Base-by-base conservation (phyloP, 768 basidiomycete genomes). In the Hericium rajendrae region DNA sequence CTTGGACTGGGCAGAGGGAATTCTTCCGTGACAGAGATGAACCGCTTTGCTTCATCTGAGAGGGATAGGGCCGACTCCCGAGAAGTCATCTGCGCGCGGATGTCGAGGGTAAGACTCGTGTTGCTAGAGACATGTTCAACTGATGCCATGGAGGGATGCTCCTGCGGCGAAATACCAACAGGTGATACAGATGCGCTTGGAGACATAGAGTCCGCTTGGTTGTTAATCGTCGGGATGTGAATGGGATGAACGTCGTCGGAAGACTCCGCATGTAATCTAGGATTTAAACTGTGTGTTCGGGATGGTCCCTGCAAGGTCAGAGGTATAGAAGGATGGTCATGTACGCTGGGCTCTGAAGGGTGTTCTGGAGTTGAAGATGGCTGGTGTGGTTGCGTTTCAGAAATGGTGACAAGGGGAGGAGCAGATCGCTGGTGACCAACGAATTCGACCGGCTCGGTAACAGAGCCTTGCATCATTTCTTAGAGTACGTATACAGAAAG, bases 41-140 rank as follows among this genome's bases (percentile, higher is more conserved):
- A 90, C 51, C 79, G 82, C 60, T 76, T 81, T 15, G 88, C 85
- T 67, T 91, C 90, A 55, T 90, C 87, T 1, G 89, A 86, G 39
- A 90, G 74, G 38, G 84, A 81, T 52, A 85, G 79, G 22, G 79
- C 78, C 9, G 86, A 89, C 53, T 85, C 84, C 55, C 84, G 79
- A n/a, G 80, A 79, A 16, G 74, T 62, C 67, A n/a, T 68, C 67
- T 20, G 70, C 68, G 59, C 66, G 65, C 8, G 48, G 57, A 11
- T 15, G 53, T 53, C 28, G 24, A 41, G 22, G 41, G 26, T 46
- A 43, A 39, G 57, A 22, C 37, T 52, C 65, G 40, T 15, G 57
- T 22, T 50, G 53, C 37, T 56, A 37, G 24, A 60, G 48, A 53
- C 48, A 53, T n/a, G 40, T 11, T 18, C 43, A n/a, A 20, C n/a